A percentile compares a stretch with the other conserved stretches of the same genome.
phyloP scores from a whole-genome alignment of 2,329 filamentous ascomycete genomes.

The Botrytis sinoallii region DNA sequence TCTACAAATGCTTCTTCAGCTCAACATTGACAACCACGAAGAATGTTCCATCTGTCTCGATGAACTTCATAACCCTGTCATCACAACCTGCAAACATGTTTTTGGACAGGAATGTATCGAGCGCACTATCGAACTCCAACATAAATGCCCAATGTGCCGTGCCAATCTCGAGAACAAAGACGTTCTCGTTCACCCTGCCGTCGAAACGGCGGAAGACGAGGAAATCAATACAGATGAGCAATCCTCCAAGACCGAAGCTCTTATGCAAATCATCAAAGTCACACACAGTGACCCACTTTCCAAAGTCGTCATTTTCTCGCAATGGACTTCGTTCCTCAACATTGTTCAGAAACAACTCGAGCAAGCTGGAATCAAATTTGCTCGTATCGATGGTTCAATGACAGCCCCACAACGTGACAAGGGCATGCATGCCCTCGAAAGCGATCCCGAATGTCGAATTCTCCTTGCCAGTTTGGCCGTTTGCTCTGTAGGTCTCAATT shows the following conservation, averaged over 20 bases:
- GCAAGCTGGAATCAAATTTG: conserved; percentile 58
- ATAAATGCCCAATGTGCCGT: conserved; percentile 83
- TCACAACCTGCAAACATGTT: conserved; percentile 79
- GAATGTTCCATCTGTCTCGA: conserved; percentile 83
- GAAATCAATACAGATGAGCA: conserved; percentile 61
- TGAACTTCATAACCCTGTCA: conserved; percentile 66
- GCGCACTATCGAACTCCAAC: conserved; percentile 69
- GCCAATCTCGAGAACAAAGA: conserved; percentile 59
- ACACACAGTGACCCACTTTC: conserved; percentile 60
- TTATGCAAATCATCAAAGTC: conserved; percentile 72
- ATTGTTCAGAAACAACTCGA: conserved; percentile 68
- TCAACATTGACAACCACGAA: conserved; percentile 77
- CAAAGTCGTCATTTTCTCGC: conserved; percentile 72
- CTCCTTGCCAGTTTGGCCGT: conserved; percentile 80
- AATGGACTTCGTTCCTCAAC: conserved; percentile 74
- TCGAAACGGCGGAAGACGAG: conserved; percentile 49
- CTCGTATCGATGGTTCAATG: conserved; percentile 81
- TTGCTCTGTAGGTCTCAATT: conserved; percentile 80
- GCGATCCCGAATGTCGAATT: conserved; percentile 65
- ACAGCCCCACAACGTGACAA: conserved; percentile 65
- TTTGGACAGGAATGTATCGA: conserved; percentile 75
- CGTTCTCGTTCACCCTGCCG: conserved; percentile 64
- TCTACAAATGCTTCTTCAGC: conserved; percentile 70
- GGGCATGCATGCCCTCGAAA: conserved; percentile 65
- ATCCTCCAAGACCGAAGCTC: conserved; percentile 78